Evolutionary conservation across 108 stramenopile genomes (phyloP), one percentile per base, ranked within the genome.

Genomic region (Nitzschia palea): DNA sequence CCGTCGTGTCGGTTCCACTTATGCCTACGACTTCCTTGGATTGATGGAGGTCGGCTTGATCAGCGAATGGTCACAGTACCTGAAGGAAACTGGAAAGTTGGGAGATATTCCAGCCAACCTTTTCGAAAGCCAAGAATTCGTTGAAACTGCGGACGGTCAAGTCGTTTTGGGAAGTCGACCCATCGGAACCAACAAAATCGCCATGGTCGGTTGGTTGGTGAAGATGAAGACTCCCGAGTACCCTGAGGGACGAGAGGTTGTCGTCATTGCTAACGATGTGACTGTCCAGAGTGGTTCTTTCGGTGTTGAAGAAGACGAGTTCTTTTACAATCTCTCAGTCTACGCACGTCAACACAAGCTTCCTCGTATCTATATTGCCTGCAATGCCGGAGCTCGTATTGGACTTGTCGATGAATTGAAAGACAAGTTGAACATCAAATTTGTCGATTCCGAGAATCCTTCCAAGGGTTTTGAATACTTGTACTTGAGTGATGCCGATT

Each of bases 341-440:
- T 97, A 91, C 61, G 98, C 98, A 17, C 91, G 97, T 44, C 85
- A 87, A 51, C 68, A 83, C 65, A 88, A 93, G 30, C 67, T 98
- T 33, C 98, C 98, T 43, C 93, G 98, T 57, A 77, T 98, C 35
- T 98, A 96, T 85, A 88, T 98, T 71, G 87, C 96, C 5, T 97
- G 95, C 68, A 98, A 98, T 80, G 94, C 96, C 54, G 95, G 98
- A 44, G 98, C 98, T 15, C 90, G 98, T 37, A 98, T 98, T 75
- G 98, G 98, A 50, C 93, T 98, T 59, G 95, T 96, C 17, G 97
- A 98, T 43, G 96, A 96, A 65, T 85, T 98, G 75, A 98, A 98
- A 82, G 81, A 82, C 25, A 95, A 93, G 89, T 83, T 98, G 83
- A 84, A 96, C 44, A 86, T 97, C 71, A 96, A 96, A 63, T 97